A percentile compares a stretch with the other conserved stretches of the same genome.
These are phyloP conservation scores for Cokeromyces recurvatus DNA, from an alignment of 371 early-diverging fungal species.

Conservation along the genomic window DNA sequence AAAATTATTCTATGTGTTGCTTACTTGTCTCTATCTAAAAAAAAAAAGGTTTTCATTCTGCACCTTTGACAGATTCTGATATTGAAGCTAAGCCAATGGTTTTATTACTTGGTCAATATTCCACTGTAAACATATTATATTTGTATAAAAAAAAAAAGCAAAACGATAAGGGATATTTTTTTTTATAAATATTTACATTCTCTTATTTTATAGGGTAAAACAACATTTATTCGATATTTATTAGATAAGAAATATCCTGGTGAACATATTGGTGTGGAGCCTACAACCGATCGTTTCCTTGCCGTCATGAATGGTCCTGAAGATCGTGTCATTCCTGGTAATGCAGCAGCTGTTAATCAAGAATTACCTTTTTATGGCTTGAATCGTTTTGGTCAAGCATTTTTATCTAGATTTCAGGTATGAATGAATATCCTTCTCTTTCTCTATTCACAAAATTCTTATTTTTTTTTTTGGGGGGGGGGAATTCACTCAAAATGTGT, in stretches of 20 bases:
- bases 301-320: conserved; percentile 79
- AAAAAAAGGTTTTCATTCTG: conserved; percentile 63
- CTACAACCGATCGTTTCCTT: conserved; percentile 83
- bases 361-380: conserved; percentile 78
- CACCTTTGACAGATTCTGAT: conserved; percentile 74
- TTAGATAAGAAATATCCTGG: conserved; percentile 84
- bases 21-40: not conserved
- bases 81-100: conserved; percentile 85
- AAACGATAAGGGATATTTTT: not conserved
- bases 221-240: conserved; percentile 80
- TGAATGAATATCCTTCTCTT: no score
- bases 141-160: not conserved
- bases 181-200: no score
- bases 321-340: conserved; percentile 74
- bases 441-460: no score
- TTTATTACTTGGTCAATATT: conserved; percentile 82
- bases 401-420: conserved; percentile 80
- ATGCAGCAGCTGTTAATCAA: conserved; percentile 82
- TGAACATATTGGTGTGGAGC: conserved; percentile 86
- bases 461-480: no score
- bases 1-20: not conserved
- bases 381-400: conserved; percentile 75
- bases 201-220: conserved; percentile 59
- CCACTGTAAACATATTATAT: conserved; percentile 44
- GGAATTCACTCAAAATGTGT: no score